These are phyloP conservation scores for Cyberlindnera mrakii DNA, from an alignment of 805 yeast genomes.

Conservation along the genomic window DNA sequence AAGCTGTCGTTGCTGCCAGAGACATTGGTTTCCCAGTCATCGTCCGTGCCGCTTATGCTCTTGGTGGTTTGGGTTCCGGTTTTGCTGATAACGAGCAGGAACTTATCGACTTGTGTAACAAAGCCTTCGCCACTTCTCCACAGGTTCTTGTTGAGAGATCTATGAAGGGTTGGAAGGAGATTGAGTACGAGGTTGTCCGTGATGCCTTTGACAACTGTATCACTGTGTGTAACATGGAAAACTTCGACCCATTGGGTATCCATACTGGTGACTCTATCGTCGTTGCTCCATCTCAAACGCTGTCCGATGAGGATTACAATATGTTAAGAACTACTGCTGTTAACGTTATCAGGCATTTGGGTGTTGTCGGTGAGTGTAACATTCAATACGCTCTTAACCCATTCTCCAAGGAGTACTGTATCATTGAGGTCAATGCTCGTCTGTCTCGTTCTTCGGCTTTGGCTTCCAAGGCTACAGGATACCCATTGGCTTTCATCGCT, in stretches of 20 bases:
- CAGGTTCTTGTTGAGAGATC: slow-evolving; percentile 94
- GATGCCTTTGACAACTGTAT: slow-evolving; percentile 97
- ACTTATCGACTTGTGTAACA: slow-evolving; percentile 75
- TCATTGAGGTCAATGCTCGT: slow-evolving; percentile 97
- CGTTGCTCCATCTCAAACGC: slow-evolving; percentile 97
- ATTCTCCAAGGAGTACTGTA: slow-evolving; percentile 88
- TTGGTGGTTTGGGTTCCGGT: slow-evolving; percentile 98
- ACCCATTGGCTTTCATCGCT: slow-evolving; percentile 96
- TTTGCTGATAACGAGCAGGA: slow-evolving; percentile 87
- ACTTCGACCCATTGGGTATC: slow-evolving; percentile 96
- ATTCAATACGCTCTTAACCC: slow-evolving; percentile 96
- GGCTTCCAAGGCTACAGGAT: slow-evolving; percentile 98
- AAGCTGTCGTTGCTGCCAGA: slow-evolving; percentile 79
- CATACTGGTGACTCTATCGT: slow-evolving; percentile 99
- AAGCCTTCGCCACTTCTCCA: slow-evolving; percentile 93
- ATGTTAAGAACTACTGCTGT: slow-evolving; percentile 98
- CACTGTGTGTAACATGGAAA: slow-evolving; percentile 99
- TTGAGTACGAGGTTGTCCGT: slow-evolving; percentile 97
- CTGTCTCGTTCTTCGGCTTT: slow-evolving; percentile 97
- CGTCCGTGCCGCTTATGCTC: slow-evolving; percentile 94
- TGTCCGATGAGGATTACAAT: slow-evolving; percentile 94
- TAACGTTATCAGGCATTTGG: slow-evolving; percentile 92
- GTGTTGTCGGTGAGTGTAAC: slow-evolving; percentile 99
- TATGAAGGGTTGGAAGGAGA: slow-evolving; percentile 99
- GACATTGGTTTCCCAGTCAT: slow-evolving; percentile 92